Evolutionary conservation across 2,329 filamentous ascomycete species (phyloP), one percentile per base, ranked within the genome.

Genomic region (Hirsutella minnesotensis): DNA sequence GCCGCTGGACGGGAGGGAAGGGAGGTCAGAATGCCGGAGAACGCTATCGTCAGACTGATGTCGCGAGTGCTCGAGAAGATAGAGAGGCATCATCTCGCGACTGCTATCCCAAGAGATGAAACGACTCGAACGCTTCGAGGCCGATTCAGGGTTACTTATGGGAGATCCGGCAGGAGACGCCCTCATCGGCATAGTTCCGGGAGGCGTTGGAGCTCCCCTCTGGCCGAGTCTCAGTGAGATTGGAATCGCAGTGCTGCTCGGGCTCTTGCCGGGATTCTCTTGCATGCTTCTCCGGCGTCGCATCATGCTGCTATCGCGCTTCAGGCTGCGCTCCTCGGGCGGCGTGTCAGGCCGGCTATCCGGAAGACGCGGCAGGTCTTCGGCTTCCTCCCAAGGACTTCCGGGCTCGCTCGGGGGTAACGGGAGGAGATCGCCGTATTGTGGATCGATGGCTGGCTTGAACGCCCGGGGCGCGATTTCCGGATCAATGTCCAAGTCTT

Each of bases 31-130:
- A 12, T 49, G 42, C n/a, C 44, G 46, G 2, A 69, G 56, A 21
- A 59, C 49, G 19, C 56, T 51, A 22, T 60, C 56, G 3, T 53
- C 51, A 5, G 61, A 54, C 36, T 60, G 60, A 35, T 67, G 63
- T 9, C 68, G 65, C 3, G 66, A 67, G 49, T 66, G 79, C 59
- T 94, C 85, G 7, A 94, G 77, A 19, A 95, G 78, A 61, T 85
- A 90, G 9, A 95, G 66, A 0, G 89, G 89, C 51, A 84, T 81
- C 53, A 89, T 81, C 56, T 92, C 86, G 43, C 75, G 75, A 16
- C 71, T 72, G 49, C 64, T 75, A 37, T 79, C 77, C 77, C 77
- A 81, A 0, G 75, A 80, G 12, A 66, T 77, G 12, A 75, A 75
- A 5, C 77, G 68, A 19, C 67, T 54, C 35, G 62, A 56, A 40